These are phyloP conservation scores for Glycine latifolia DNA, from an alignment of 306 rosid genomes.

Conservation along the genomic window DNA sequence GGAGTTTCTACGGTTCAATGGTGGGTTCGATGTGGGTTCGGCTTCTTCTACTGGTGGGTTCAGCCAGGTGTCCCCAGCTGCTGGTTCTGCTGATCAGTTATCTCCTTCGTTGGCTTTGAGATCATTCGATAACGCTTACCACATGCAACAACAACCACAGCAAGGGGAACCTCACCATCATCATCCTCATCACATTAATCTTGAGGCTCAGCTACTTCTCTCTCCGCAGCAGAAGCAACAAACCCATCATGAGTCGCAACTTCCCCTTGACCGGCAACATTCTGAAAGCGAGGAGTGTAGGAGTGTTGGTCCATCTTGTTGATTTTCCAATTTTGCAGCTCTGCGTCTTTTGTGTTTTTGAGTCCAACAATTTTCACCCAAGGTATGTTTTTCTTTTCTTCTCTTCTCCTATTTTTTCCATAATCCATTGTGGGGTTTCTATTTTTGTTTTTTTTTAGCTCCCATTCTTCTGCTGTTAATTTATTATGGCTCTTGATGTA, in stretches of 20 bases:
- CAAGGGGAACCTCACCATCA: slow-evolving; percentile 45
- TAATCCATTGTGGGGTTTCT: background rate
- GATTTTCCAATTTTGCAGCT: slow-evolving; percentile 45
- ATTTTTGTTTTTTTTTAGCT: background rate
- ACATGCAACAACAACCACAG: slow-evolving; percentile 60
- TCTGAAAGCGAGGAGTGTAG: slow-evolving; percentile 70
- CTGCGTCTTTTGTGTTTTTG: slow-evolving; percentile 45
- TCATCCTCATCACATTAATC: slow-evolving; percentile 52
- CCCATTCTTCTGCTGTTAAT: background rate
- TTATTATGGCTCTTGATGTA: slow-evolving; percentile 34
- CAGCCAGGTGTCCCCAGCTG: slow-evolving; percentile 52
- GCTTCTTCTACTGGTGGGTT: slow-evolving; percentile 59
- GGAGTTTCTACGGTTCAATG: slow-evolving; percentile 63
- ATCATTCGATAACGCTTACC: slow-evolving; percentile 61
- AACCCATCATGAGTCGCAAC: slow-evolving; percentile 50
- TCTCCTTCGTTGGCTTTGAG: slow-evolving; percentile 82
- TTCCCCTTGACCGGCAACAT: slow-evolving; percentile 51
- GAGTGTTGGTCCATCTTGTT: slow-evolving; percentile 73
- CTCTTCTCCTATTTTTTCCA: background rate
- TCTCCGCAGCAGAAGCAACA: slow-evolving; percentile 65
- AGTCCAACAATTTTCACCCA: slow-evolving; percentile 50
- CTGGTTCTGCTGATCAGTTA: slow-evolving; percentile 43
- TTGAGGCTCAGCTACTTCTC: slow-evolving; percentile 72
- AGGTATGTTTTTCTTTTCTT: slow-evolving; percentile 51
- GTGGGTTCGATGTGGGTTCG: slow-evolving; percentile 69